Evolutionary conservation across 75 land plant species (phyloP).

Genomic region (Pinus tabuliformis): DNA sequence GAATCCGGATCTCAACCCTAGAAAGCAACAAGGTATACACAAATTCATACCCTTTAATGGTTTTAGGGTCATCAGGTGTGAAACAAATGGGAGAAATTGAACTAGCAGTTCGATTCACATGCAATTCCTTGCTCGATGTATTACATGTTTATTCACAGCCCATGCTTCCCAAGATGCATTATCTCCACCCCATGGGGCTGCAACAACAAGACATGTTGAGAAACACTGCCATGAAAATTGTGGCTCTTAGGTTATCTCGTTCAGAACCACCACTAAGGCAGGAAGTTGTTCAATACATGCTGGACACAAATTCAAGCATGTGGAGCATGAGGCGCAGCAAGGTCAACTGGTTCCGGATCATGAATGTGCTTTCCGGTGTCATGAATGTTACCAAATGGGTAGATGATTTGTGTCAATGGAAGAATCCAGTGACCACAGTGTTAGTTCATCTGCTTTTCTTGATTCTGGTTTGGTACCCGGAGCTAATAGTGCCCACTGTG

Average conservation of each 20-base stretch:
- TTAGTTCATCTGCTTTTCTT: constrained; percentile 72
- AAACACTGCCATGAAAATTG: constrained; percentile 54
- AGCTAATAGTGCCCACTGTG: constrained; percentile 68
- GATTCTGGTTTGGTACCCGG: constrained; percentile 79
- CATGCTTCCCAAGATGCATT: constrained; percentile 78
- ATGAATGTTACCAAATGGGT: constrained; percentile 74
- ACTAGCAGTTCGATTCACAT: constrained; percentile 66
- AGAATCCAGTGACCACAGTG: constrained; percentile 70
- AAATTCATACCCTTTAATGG: constrained; percentile 64
- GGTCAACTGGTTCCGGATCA: constrained; percentile 62
- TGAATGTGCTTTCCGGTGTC: constrained; percentile 62
- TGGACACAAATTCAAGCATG: constrained; percentile 68
- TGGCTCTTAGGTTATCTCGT: constrained; percentile 53
- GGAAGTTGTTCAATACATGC: constrained; percentile 80
- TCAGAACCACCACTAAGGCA: constrained; percentile 69
- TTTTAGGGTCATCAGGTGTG: constrained; percentile 57
- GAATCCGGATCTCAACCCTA: constrained; percentile 75
- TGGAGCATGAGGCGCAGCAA: constrained; percentile 83
- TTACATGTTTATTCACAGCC: constrained; percentile 53
- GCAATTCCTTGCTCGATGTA: constrained; percentile 50
- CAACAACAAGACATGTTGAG: constrained; percentile 60
- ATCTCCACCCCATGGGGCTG: constrained; percentile 47
- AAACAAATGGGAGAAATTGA: constrained; percentile 83
- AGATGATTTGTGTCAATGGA: constrained; percentile 69
- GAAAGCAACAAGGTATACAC: constrained; percentile 74